A percentile compares a stretch with the other conserved stretches of the same genome.
phyloP scores from a whole-genome alignment of 345 rosid species.

The Crucihimalaya himalaica region DNA sequence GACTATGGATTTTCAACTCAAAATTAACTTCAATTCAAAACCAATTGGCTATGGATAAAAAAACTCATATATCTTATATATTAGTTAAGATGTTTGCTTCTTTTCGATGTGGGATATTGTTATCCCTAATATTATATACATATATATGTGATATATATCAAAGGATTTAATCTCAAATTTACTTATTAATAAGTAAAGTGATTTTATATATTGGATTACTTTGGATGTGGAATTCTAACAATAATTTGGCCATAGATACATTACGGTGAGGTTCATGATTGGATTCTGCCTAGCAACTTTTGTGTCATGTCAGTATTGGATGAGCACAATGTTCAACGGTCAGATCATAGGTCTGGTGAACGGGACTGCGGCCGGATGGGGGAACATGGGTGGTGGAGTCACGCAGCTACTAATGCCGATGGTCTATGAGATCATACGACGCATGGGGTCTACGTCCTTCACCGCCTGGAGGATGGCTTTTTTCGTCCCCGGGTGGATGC shows the following conservation, averaged over 20 bases:
- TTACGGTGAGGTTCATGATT: slow-evolving; percentile 81
- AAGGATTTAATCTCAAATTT: background rate
- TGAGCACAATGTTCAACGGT: slow-evolving; percentile 95
- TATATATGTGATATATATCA: too few relatives aligned
- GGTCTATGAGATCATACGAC: slow-evolving; percentile 63
- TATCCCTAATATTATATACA: too few relatives aligned
- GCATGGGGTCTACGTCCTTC: slow-evolving; percentile 65
- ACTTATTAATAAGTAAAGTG: background rate
- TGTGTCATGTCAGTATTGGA: slow-evolving; percentile 94
- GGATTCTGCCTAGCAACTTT: slow-evolving; percentile 92
- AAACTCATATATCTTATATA: too few relatives aligned
- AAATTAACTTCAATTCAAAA: too few relatives aligned
- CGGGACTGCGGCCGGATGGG: slow-evolving; percentile 98
- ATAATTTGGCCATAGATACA: slow-evolving; percentile 39
- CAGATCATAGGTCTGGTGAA: slow-evolving; percentile 82
- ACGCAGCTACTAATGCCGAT: slow-evolving; percentile 88
- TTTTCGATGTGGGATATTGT: too few relatives aligned
- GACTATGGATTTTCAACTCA: too few relatives aligned
- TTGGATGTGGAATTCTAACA: background rate
- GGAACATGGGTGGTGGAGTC: slow-evolving; percentile 92
- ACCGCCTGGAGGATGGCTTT: slow-evolving; percentile 93
- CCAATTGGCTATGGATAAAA: too few relatives aligned
- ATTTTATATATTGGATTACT: background rate
- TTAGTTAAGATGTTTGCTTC: too few relatives aligned
- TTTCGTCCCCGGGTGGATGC: slow-evolving; percentile 72